Evolutionary conservation across 208 protist genomes (phyloP), one percentile per base, ranked within the genome.

Genomic region (Acanthamoeba culbertsoni): DNA sequence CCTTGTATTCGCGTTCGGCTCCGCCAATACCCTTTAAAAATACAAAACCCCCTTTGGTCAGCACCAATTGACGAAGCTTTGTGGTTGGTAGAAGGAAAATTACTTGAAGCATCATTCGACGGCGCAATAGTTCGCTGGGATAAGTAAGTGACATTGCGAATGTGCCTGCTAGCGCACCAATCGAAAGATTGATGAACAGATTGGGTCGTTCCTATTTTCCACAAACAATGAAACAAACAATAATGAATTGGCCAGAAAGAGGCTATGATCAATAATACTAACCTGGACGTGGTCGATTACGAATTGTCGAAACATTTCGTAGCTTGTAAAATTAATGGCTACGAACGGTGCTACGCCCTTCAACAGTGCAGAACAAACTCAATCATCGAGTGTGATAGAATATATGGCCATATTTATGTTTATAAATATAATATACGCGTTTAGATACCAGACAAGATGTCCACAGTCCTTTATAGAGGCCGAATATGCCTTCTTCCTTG

Each of bases 401-500:
- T n/a, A n/a, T n/a, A n/a, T n/a, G n/a, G n/a, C n/a, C n/a, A n/a
- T n/a, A n/a, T n/a, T n/a, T n/a, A n/a, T n/a, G n/a, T n/a, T n/a
- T n/a, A n/a, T n/a, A n/a, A n/a, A n/a, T n/a, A n/a, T n/a, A n/a
- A n/a, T n/a, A n/a, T n/a, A n/a, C n/a, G n/a, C n/a, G n/a, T n/a
- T n/a, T 14, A 0, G 23, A 3, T 20, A 79, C 68, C 35, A 79
- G 68, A 28, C 37, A 43, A 7, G 68, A 79, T 6, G 68, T 79
- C 68, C 68, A 79, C 37, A 88, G 28, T 26, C 79, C 79, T 31
- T 88, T 88, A 48, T 88, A 88, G 79, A 88, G 51, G 43, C 79
- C 79, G 31, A 23, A 20, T 0, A 88, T 1, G 31, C 79, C 79
- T 33, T 88, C 79, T 35, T 88, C 79, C 48, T 63, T 55, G 79